phyloP scores from a whole-genome alignment of 2,329 filamentous ascomycete species.

The Monosporascus sp. region DNA sequence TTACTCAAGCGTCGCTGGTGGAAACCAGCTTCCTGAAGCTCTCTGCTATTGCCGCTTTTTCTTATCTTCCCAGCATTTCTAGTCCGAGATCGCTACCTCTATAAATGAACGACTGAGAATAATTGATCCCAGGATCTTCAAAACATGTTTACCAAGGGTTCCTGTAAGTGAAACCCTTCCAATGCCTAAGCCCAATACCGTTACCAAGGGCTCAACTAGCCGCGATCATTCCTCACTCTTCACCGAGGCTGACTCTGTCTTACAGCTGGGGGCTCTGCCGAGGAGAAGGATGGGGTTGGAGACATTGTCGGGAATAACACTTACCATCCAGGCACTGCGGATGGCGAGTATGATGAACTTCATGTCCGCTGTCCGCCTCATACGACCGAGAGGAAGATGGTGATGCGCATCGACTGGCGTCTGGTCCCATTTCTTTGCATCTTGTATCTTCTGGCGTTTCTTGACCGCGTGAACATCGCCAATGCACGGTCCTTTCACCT shows the following conservation, averaged over 20 bases:
- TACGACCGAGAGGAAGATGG: constrained; percentile 59
- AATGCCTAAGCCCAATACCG: neutral
- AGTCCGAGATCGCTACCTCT: neutral
- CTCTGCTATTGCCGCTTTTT: too few relatives aligned
- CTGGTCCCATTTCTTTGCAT: constrained; percentile 69
- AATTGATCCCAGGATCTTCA: neutral
- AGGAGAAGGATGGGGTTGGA: constrained; percentile 18
- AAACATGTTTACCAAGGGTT: constrained; percentile 1
- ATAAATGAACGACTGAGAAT: neutral
- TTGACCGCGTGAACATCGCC: constrained; percentile 70
- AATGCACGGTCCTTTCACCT: constrained; percentile 69
- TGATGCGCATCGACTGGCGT: constrained; percentile 65
- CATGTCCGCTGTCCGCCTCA: constrained; percentile 41
- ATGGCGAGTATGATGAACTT: constrained; percentile 26
- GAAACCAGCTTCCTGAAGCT: too few relatives aligned
- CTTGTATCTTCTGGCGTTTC: constrained; percentile 38
- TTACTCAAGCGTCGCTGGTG: too few relatives aligned
- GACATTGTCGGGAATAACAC: constrained; percentile 17
- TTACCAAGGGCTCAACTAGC: too few relatives aligned
- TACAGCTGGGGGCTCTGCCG: constrained; percentile 13
- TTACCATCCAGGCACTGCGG: constrained; percentile 22
- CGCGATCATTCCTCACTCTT: neutral
- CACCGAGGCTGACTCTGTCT: neutral
- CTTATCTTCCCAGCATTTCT: too few relatives aligned
- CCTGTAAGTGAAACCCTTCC: neutral